These are phyloP conservation scores for Yarrowia deformans DNA, from an alignment of 805 yeast genomes.

Conservation along the genomic window DNA sequence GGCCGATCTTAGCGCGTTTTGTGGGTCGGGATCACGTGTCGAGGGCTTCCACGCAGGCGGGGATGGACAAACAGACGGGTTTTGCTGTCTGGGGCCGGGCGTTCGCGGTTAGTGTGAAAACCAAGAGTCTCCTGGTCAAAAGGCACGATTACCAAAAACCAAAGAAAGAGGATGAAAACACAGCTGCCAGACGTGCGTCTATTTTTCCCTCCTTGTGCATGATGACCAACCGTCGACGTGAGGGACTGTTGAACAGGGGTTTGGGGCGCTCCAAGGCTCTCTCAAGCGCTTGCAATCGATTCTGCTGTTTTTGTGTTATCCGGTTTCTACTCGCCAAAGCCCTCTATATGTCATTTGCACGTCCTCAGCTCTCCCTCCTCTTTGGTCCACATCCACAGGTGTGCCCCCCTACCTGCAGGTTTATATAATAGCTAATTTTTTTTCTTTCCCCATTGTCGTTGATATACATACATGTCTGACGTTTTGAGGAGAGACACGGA, in stretches of 20 bases:
- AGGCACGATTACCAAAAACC: slow-evolving; percentile 11
- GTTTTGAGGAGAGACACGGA: neutral
- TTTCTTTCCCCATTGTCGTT: neutral
- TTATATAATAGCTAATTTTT: slow-evolving; percentile 29
- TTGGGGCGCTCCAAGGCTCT: neutral
- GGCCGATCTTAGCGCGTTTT: slow-evolving; percentile 3
- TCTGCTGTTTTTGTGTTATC: no score
- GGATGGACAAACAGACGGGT: neutral
- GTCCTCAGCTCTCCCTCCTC: neutral
- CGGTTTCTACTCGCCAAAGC: no score
- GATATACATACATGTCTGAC: neutral
- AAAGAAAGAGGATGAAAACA: slow-evolving; percentile 22
- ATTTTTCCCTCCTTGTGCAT: slow-evolving; percentile 18
- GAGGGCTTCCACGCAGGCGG: neutral
- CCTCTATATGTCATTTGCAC: no score
- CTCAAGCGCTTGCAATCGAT: neutral
- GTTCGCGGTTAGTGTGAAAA: slow-evolving; percentile 1
- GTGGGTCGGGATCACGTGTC: neutral
- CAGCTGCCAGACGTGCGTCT: slow-evolving; percentile 35
- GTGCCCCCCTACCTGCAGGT: slow-evolving; percentile 31
- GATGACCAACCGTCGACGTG: slow-evolving; percentile 2
- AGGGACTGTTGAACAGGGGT: neutral
- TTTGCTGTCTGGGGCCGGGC: slow-evolving; percentile 6
- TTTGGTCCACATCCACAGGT: neutral
- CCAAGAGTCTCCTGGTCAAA: slow-evolving; percentile 5